Percentiles rank a stretch among this genome's conserved stretches.
These are phyloP conservation scores for Lentinula detonsa DNA, from an alignment of 768 basidiomycete genomes.

Conservation along the genomic window DNA sequence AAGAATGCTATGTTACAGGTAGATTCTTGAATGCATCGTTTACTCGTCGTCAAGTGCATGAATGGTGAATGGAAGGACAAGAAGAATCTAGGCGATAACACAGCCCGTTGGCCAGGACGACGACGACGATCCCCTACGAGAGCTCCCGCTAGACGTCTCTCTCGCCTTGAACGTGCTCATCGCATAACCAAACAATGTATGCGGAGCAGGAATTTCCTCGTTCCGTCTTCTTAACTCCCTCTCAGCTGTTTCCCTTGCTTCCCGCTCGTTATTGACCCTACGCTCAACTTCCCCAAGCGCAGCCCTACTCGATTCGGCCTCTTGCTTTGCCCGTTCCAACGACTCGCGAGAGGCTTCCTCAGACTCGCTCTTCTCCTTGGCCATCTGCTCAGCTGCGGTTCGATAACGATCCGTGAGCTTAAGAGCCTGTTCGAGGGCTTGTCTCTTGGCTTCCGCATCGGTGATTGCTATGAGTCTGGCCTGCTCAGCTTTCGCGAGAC, in stretches of 20 bases:
- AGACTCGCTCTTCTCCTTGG: background rate
- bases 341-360: background rate
- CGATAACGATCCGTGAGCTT: background rate
- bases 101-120: background rate
- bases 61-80: background rate
- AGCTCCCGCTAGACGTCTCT: background rate
- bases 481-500: background rate
- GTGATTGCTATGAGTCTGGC: background rate
- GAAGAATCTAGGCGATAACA: background rate
- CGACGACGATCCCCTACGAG: background rate
- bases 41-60: background rate
- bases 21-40: background rate
- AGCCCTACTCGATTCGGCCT: background rate
- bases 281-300: background rate
- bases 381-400: background rate
- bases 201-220: background rate
- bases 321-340: background rate
- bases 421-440: background rate
- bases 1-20: background rate
- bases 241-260: background rate
- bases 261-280: background rate
- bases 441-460: background rate
- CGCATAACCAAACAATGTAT: conserved; percentile 1
- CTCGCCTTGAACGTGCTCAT: background rate
- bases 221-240: conserved; percentile 1